Base-by-base conservation (phyloP, 1,284 basidiomycete genomes). In the Microbotryum scabiosae region DNA sequence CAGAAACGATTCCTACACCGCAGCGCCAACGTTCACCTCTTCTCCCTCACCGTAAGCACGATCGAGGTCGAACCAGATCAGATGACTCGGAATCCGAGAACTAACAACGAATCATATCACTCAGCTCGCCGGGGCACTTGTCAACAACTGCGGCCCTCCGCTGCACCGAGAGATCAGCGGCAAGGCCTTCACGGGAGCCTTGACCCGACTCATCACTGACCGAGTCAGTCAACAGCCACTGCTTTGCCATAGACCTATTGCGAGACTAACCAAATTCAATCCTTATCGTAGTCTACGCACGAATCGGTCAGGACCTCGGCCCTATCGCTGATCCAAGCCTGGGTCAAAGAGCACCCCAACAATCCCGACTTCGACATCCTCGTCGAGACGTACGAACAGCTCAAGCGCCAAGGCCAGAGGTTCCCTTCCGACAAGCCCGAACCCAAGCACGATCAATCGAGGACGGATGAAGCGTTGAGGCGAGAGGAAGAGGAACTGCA, bases 21-120 rank as follows among this genome's bases (percentile, higher is more conserved):
- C 44, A 96, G 88, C 74, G 88, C 94, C 18, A 98, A 96, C 71
- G 96, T 98, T 1, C 96, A 98, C 76, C 82, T 97, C 1, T 97
- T 94, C 72, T 84, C 92, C 10, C 83, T 98, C n/a, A 81, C 79
- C 63, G 77, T 78, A 57, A 66, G 76, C 62, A 41, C 36, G 30
- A 41, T 18, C 36, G 14, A 41, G 36, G 14, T 41, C 36, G 14
- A 4, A 18, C 14, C 36, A 41, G 16, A 30, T 30, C 36, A 41
- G 16, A 30, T 30, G 18, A 20, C 44, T 25, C 28, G 12, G 18
- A 18, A 25, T 25, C 41, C n/a, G 18, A 46, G 14, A 16, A 7
- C 20, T 55, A 26, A 49, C 21, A 12, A 16, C 20, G 18, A 3
- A 14, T 32, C n/a, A 9, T 20, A 47, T 30, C 30, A 14, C 26